These are phyloP conservation scores for Daldinia eschscholtzii DNA, from an alignment of 2,329 filamentous ascomycete genomes.

Conservation along the genomic window DNA sequence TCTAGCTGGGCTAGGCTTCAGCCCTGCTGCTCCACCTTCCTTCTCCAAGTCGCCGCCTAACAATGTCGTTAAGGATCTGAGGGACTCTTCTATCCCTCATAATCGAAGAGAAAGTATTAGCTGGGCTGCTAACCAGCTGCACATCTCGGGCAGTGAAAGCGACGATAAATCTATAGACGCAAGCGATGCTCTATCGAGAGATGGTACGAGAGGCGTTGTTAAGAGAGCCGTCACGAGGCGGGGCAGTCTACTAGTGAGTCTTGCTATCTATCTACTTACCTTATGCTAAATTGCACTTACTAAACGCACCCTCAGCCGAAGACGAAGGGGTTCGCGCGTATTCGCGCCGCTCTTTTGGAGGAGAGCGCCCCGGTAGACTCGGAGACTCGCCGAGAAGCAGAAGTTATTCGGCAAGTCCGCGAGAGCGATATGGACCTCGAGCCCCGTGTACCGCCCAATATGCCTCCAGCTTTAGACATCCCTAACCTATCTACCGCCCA, in stretches of 20 bases:
- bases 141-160: slow-evolving; percentile 85
- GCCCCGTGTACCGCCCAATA: slow-evolving; percentile 54
- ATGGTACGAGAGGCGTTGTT: slow-evolving; percentile 80
- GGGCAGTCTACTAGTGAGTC: slow-evolving; percentile 85
- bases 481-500: slow-evolving; percentile 69
- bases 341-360: slow-evolving; percentile 88
- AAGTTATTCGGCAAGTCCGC: slow-evolving; percentile 94
- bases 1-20: slow-evolving; percentile 65
- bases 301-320: slow-evolving; percentile 76
- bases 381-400: slow-evolving; percentile 90
- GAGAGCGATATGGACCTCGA: slow-evolving; percentile 83
- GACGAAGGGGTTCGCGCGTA: slow-evolving; percentile 94
- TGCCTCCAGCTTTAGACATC: slow-evolving; percentile 57
- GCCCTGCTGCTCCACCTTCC: slow-evolving; percentile 55
- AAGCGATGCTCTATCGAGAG: slow-evolving; percentile 60
- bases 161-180: slow-evolving; percentile 73
- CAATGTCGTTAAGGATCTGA: slow-evolving; percentile 55
- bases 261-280: not conserved
- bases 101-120: slow-evolving; percentile 89
- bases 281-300: slow-evolving; percentile 27
- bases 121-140: slow-evolving; percentile 88
- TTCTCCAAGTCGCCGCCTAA: slow-evolving; percentile 81
- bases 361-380: slow-evolving; percentile 89
- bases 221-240: slow-evolving; percentile 85
- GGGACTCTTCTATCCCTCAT: slow-evolving; percentile 57